Base-by-base conservation (phyloP, 139 green algal genomes). In the Picochlorum sp. region DNA sequence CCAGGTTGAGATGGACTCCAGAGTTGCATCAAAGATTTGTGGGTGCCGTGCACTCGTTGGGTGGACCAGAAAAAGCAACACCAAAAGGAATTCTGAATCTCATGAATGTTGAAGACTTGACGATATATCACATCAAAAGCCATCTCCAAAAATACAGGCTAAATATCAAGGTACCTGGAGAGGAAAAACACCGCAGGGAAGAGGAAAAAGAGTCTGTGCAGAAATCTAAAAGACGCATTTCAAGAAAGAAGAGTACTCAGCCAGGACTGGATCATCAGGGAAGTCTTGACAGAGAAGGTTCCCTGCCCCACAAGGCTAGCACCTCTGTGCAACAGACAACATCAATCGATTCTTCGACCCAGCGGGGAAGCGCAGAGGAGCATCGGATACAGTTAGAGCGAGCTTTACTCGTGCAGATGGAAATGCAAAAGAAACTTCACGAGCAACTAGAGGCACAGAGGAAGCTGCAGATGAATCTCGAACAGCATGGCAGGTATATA, bases 351-450 rank as follows among this genome's bases (percentile, higher is more conserved):
- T 54, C 47, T 24, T 26, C 6, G 18, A 54, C 16, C 47, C 16
- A 54, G n/a, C 11, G 18, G 18, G 47, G 55, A 21, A 9, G 62
- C 55, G 62, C 15, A 44, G 24, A 45, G 50, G 21, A 52, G 18
- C 28, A 49, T 57, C 57, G 62, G 60, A 58, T 60, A 31, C 63
- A 61, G 54, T 72, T 94, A 57, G 88, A 97, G 70, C 74, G 92
- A 57, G 92, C 92, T 23, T 68, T 98, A 68, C 49, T 87, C 55
- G 79, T 89, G 65, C 92, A 98, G 71, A 95, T 96, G 84, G 89
- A 96, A 51, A 89, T 97, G 76, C 92, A 98, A 83, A 90, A 89
- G 67, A 88, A 88, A 63, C 81, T 97, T 72, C 88, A 96, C 44
- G 91, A 97, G 44, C 90, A 97, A 79, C 78, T 97, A 13, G 90